Evolutionary conservation across 495 filamentous ascomycete genomes (phyloP).

Genomic region (Amorphotheca resinae): DNA sequence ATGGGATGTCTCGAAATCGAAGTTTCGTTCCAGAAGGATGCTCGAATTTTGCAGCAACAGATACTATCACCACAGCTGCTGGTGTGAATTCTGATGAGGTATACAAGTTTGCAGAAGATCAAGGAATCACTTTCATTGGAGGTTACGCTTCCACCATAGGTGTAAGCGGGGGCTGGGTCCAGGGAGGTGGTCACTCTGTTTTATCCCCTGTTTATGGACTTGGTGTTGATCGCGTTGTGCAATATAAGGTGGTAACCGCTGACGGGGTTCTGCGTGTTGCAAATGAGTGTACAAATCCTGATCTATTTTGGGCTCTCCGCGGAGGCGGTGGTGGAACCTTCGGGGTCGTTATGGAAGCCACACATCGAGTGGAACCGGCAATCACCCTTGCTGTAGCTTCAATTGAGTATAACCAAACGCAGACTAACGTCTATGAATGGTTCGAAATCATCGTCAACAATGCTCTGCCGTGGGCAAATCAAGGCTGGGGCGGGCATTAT

Average conservation of each 20-base stretch:
- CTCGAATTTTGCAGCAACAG: background rate
- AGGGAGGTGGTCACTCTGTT: conserved; percentile 23
- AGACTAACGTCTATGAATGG: conserved; percentile 12
- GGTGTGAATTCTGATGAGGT: conserved; percentile 18
- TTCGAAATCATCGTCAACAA: conserved; percentile 30
- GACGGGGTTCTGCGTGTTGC: background rate
- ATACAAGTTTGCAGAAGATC: conserved; percentile 14
- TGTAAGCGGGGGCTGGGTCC: conserved; percentile 23
- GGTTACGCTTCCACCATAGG: conserved; percentile 23
- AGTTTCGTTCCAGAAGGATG: conserved; percentile 14
- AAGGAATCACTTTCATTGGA: conserved; percentile 18
- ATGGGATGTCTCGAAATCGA: conserved; percentile 5
- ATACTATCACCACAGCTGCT: conserved; percentile 20
- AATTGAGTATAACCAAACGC: background rate
- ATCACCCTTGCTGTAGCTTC: conserved; percentile 10
- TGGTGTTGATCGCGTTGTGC: conserved; percentile 2
- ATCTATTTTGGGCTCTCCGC: conserved; percentile 25
- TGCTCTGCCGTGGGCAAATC: conserved; percentile 29
- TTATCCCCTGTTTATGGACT: conserved; percentile 6
- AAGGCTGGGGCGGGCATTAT: conserved; percentile 37
- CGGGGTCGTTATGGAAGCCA: conserved; percentile 36
- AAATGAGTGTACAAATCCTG: conserved; percentile 1
- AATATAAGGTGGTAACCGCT: conserved; percentile 19
- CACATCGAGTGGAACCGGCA: conserved; percentile 27
- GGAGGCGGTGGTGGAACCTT: conserved; percentile 47